These are phyloP conservation scores for Spathaspora girioi DNA, from an alignment of 805 yeast genomes.

Conservation along the genomic window DNA sequence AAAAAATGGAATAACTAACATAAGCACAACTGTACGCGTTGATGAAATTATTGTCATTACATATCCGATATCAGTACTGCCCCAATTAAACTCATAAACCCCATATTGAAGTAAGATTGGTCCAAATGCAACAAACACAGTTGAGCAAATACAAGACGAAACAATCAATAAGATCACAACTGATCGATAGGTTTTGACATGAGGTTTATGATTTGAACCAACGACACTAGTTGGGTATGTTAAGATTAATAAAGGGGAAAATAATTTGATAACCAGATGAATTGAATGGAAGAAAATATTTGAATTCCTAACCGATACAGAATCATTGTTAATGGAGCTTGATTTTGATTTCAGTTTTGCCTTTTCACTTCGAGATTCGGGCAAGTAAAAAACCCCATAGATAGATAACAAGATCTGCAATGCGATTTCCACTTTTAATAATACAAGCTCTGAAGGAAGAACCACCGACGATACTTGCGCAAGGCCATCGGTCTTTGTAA, in stretches of 20 bases:
- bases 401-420: conserved; percentile 25
- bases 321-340: conserved; percentile 5
- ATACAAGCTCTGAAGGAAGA: conserved; percentile 2
- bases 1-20: conserved; percentile 47
- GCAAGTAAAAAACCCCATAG: conserved; percentile 30
- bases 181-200: conserved; percentile 12
- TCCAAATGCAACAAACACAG: conserved; percentile 33
- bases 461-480: neutral
- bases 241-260: conserved; percentile 46
- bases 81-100: conserved; percentile 50
- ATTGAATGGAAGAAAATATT: conserved; percentile 7
- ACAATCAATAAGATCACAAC: conserved; percentile 41
- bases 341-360: conserved; percentile 37
- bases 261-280: conserved; percentile 7
- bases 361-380: conserved; percentile 56
- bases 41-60: conserved; percentile 41
- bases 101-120: conserved; percentile 47
- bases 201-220: conserved; percentile 8
- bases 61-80: conserved; percentile 48
- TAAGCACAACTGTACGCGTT: conserved; percentile 43
- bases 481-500: neutral
- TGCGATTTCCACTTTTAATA: conserved; percentile 17
- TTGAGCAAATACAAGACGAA: conserved; percentile 30
- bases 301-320: neutral
- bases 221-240: conserved; percentile 43